Percentiles rank a stretch among this genome's conserved stretches.
Evolutionary conservation across 257 asterid species (phyloP).

Genomic region (Primulina tabacum): DNA sequence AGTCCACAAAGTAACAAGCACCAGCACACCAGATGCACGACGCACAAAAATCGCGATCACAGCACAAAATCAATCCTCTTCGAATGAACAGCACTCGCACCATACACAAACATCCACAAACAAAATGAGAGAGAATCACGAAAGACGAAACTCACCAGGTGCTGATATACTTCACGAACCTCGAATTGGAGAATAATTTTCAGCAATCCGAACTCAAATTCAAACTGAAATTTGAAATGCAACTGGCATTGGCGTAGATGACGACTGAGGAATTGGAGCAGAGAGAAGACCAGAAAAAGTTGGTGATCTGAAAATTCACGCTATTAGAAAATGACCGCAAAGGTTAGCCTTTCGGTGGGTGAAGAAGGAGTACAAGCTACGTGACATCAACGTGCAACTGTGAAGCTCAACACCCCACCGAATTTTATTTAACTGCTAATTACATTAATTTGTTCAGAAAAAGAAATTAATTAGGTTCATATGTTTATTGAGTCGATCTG

Average conservation of each 20-base stretch:
- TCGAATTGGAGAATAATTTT: constrained; percentile 16
- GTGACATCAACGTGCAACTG: too few relatives aligned
- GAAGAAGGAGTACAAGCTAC: too few relatives aligned
- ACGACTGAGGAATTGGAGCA: constrained; percentile 16
- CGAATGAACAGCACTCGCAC: constrained; percentile 15
- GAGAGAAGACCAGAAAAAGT: constrained; percentile 13
- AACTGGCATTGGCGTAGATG: constrained; percentile 6
- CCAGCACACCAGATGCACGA: background rate
- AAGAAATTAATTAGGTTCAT: too few relatives aligned
- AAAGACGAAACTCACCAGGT: constrained; percentile 26
- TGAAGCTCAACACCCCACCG: too few relatives aligned
- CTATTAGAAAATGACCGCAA: background rate
- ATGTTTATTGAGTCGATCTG: too few relatives aligned
- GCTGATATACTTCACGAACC: constrained; percentile 22
- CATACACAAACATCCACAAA: constrained; percentile 5
- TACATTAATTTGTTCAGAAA: too few relatives aligned
- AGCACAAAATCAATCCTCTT: constrained; percentile 18
- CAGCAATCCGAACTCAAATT: constrained; percentile 24
- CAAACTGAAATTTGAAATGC: constrained; percentile 1
- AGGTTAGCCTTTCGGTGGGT: too few relatives aligned
- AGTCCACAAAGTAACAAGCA: constrained; percentile 15
- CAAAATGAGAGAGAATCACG: background rate
- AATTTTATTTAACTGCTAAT: too few relatives aligned
- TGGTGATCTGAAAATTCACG: constrained; percentile 33
- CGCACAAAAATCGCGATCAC: constrained; percentile 21